phyloP scores from a whole-genome alignment of 1,284 basidiomycete genomes.

The Paramarasmius palmivorus region DNA sequence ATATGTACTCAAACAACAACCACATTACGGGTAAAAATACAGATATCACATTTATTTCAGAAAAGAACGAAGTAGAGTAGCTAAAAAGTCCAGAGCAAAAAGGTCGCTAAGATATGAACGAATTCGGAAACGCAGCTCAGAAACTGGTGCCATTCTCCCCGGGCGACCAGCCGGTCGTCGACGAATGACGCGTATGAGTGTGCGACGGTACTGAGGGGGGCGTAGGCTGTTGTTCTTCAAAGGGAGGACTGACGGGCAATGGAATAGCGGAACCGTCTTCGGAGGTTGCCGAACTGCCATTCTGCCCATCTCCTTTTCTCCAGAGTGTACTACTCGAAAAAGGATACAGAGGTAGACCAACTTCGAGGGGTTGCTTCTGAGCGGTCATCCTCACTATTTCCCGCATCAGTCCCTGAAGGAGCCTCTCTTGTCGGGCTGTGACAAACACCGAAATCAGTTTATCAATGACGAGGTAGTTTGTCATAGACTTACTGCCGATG shows the following conservation, averaged over 20 bases:
- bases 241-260: constrained; percentile 36
- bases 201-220: neutral
- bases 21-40: constrained; percentile 1
- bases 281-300: constrained; percentile 16
- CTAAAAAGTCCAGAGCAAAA: neutral
- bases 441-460: constrained; percentile 18
- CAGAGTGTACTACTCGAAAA: constrained; percentile 73
- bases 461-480: constrained; percentile 5
- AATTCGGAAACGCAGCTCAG: neutral
- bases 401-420: constrained; percentile 80
- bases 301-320: constrained; percentile 39
- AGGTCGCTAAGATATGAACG: no score
- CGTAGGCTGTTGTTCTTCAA: constrained; percentile 24
- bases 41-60: no score
- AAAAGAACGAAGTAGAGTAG: no score
- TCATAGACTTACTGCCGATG: constrained; percentile 67
- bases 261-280: constrained; percentile 27
- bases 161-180: constrained; percentile 4
- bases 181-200: neutral
- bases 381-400: constrained; percentile 81
- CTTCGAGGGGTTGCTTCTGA: constrained; percentile 74
- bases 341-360: constrained; percentile 75
- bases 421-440: constrained; percentile 72
- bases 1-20: no score
- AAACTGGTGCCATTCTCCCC: neutral